Evolutionary conservation across 208 protist species (phyloP).

Genomic region (Crithidia expoeki): DNA sequence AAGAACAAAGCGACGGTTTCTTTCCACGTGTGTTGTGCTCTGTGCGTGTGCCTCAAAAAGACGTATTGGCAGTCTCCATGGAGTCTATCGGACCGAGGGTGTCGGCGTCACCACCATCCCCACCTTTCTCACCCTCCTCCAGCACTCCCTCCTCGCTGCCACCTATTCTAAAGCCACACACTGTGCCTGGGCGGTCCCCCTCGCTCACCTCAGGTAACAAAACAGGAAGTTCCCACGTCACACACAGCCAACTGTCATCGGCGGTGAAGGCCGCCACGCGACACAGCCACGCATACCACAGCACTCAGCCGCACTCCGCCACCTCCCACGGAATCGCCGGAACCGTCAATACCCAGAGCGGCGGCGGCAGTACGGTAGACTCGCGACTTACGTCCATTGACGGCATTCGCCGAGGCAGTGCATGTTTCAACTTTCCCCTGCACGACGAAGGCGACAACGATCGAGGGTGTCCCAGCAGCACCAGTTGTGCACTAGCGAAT

Average conservation of each 20-base stretch:
- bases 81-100: neutral
- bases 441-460: neutral
- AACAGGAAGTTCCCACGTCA: neutral
- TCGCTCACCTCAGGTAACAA: neutral
- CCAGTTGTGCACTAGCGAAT: neutral
- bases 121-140: neutral
- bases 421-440: constrained; percentile 7
- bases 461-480: neutral
- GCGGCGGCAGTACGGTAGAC: neutral
- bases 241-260: neutral
- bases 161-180: neutral
- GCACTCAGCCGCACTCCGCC: neutral
- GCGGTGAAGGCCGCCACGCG: neutral
- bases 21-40: neutral
- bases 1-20: no score
- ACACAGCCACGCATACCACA: no score
- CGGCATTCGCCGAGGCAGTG: neutral
- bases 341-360: neutral
- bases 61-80: neutral
- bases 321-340: neutral
- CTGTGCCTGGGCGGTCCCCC: neutral
- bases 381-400: neutral
- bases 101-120: neutral
- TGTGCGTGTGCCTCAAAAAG: neutral
- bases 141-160: neutral